Evolutionary conservation across 768 basidiomycete species (phyloP), one percentile per base, ranked within the genome.

Genomic region (Tricholoma terreum): DNA sequence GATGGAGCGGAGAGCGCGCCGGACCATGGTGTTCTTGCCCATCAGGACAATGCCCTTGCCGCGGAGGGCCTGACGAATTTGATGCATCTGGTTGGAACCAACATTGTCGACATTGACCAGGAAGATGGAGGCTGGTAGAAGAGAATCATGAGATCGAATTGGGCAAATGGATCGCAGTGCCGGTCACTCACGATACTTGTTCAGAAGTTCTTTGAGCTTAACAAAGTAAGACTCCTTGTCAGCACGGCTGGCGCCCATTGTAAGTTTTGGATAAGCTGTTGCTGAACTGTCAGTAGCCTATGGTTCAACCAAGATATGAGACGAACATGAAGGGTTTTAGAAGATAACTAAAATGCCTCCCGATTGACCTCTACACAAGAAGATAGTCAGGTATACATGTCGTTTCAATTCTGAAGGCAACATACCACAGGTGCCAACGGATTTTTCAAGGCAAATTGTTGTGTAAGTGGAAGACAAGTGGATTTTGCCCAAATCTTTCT

Each of bases 11-110:
- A 99, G 84, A 59, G 94, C 97, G 68, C 97, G 93, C 80, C 97
- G 92, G 68, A 99, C 95, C 96, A 98, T 98, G 72, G 97, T 99
- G 87, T 99, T 99, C 81, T 99, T 99, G 72, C 97, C 97, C 97
- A 99, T 99, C 67, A 99, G 77, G 64, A 99, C 94, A 59, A 94
- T 79, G 80, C 92, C 97, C 75, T 92, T 94, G 69, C 94, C 94
- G 67, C 97, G 93, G 75, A 99, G 93, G 51, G 95, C 81, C 54
- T 87, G 89, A 82, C 91, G 94, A 63, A 96, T 95, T 75, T 96
- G 94, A 71, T 97, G 94, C 90, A 98, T 95, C 80, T 99, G 97
- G 83, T 98, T 97, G 60, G 95, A 98, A 57, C 94, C 92, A 72
- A 99, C 97, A 79, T 98, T 99, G 86, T 98, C 97, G 74, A 99